These are phyloP conservation scores for Bjerkandera adusta DNA, from an alignment of 1,284 basidiomycete genomes.

Conservation along the genomic window DNA sequence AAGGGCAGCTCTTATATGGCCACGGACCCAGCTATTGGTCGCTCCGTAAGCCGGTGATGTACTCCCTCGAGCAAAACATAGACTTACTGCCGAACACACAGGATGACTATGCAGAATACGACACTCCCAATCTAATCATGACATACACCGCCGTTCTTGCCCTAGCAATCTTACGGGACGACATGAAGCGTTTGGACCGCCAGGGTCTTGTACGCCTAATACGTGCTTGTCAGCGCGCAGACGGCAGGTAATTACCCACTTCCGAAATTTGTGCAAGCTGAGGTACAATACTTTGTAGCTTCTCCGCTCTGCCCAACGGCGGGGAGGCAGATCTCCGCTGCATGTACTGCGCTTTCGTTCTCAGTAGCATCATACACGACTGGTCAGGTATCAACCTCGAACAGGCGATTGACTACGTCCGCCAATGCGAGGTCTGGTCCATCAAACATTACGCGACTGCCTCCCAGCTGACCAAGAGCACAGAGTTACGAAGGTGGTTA, in stretches of 20 bases:
- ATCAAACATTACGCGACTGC: background rate
- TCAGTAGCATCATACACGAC: slow-evolving; percentile 75
- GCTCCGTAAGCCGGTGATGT: no score
- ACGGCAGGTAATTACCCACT: slow-evolving; percentile 75
- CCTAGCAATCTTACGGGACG: slow-evolving; percentile 82
- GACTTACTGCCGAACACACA: slow-evolving; percentile 9
- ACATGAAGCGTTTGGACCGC: slow-evolving; percentile 67
- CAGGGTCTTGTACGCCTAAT: slow-evolving; percentile 63
- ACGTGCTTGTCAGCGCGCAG: slow-evolving; percentile 64
- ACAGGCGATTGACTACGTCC: slow-evolving; percentile 61
- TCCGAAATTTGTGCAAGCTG: background rate
- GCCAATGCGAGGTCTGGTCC: slow-evolving; percentile 64
- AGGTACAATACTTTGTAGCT: slow-evolving; percentile 43
- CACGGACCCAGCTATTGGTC: slow-evolving; percentile 16
- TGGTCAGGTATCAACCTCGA: slow-evolving; percentile 73
- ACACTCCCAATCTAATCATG: slow-evolving; percentile 85
- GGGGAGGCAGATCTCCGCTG: slow-evolving; percentile 79
- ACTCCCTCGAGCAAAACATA: background rate
- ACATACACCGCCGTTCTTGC: slow-evolving; percentile 86
- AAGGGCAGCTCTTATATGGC: slow-evolving; percentile 72
- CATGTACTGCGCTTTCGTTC: slow-evolving; percentile 85
- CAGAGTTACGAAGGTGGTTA: slow-evolving; percentile 95
- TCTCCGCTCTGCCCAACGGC: slow-evolving; percentile 67
- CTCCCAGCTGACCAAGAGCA: no score
- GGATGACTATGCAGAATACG: slow-evolving; percentile 45